phyloP scores from a whole-genome alignment of 2,329 filamentous ascomycete species.

The Alternaria conjuncta region DNA sequence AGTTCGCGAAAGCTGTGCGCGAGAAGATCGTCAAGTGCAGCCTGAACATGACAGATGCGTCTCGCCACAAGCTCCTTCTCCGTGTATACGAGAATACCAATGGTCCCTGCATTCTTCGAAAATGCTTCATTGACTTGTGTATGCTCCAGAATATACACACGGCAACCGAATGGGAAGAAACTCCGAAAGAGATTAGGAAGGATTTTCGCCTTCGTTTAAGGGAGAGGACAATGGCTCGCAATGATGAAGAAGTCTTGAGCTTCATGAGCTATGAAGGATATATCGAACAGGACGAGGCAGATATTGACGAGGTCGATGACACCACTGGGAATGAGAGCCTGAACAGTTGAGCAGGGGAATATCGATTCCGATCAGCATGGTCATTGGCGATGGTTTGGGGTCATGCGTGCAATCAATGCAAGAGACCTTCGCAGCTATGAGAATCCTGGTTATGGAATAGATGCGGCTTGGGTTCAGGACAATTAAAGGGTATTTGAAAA shows the following conservation, averaged over 20 bases:
- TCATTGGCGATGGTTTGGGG: neutral
- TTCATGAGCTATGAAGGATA: neutral
- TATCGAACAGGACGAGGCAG: neutral
- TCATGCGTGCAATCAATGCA: neutral
- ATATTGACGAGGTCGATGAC: neutral
- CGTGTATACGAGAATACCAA: neutral
- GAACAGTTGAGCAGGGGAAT: neutral
- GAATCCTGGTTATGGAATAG: rapidly evolving
- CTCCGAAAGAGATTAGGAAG: no score
- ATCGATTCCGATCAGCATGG: neutral
- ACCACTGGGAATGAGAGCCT: neutral
- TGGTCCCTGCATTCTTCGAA: neutral
- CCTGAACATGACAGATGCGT: neutral
- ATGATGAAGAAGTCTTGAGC: neutral
- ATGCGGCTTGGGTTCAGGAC: neutral
- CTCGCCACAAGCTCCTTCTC: neutral
- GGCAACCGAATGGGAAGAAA: no score
- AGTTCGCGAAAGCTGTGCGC: neutral
- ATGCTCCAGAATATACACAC: no score
- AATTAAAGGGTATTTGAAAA: neutral
- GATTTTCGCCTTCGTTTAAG: no score
- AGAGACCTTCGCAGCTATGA: rapidly evolving
- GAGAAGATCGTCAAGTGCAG: neutral
- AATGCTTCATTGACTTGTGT: neutral
- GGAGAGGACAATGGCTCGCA: no score